Base-by-base conservation (phyloP, 2,329 filamentous ascomycete species). In the Fusarium lyarnte region DNA sequence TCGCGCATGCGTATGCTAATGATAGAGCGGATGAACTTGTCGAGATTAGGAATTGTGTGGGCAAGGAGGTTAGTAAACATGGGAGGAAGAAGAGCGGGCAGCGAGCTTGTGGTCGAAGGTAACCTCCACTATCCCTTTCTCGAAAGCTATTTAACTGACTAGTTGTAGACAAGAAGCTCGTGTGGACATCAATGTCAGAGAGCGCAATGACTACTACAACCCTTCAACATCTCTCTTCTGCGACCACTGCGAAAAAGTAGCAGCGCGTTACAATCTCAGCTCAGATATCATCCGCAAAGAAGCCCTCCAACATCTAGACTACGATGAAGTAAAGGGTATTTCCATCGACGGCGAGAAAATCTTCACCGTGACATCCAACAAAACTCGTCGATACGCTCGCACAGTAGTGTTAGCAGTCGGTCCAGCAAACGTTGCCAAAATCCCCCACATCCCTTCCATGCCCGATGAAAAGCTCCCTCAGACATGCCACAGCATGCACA, bases 11-110 rank as follows among this genome's bases (percentile, higher is more conserved):
- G 0, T 90, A 92, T 74, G 85, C 88, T 63, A 84, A 87, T 23
- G 86, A 86, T 0, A 82, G 90, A n/a, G 87, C 90, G 64, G 80
- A 82, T 10, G 92, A 95, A 75, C 81, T 94, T 13, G 84, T 88
- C 51, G 92, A 95, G 81, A 91, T 95, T 52, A 83, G 87, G 1
- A 91, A 91, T 6, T 94, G 93, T 70, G 93, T 94, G 0, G 93
- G 93, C 0, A 94, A 92, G 76, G 93, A 94, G 76, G 80, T 94
- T 63, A 94, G 92, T 83, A 95, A 95, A 82, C 92, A 95, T 79
- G 87, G 89, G 64, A 92, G 91, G 84, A 94, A 94, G 85, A 89
- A 90, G 79, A 70, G 81, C 68, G 72, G 77, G 41, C 67, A 76
- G 8, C 73, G 74, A 62, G 71, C 73, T 16, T 82, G 78, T 19